phyloP scores from a whole-genome alignment of 805 yeast species.

The Hanseniaspora vineae region DNA sequence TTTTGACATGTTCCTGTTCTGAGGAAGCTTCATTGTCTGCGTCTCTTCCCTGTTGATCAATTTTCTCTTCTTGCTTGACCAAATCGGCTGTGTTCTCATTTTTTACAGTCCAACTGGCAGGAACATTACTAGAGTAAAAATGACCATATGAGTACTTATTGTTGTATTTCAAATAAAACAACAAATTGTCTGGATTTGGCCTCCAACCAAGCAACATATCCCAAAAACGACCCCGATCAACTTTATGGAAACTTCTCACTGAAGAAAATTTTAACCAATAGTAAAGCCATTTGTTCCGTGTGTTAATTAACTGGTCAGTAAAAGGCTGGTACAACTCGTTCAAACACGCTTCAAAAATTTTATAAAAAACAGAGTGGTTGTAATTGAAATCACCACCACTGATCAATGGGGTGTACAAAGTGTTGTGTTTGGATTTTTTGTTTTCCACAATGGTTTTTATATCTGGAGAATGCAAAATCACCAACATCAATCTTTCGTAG shows the following conservation, averaged over 20 bases:
- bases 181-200: constrained; percentile 23
- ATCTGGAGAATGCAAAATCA: constrained; percentile 62
- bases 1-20: constrained; percentile 1
- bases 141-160: constrained; percentile 18
- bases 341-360: constrained; percentile 46
- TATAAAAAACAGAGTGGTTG: constrained; percentile 32
- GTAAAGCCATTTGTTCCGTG: constrained; percentile 68
- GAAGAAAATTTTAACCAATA: constrained; percentile 96
- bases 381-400: constrained; percentile 24
- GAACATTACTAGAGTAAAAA: constrained; percentile 11
- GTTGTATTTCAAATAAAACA: constrained; percentile 24
- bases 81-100: background rate
- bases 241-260: constrained; percentile 67
- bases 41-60: background rate
- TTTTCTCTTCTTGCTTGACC: background rate
- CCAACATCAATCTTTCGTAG: constrained; percentile 64
- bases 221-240: constrained; percentile 83
- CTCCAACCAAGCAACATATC: constrained; percentile 77
- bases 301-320: constrained; percentile 65
- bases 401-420: constrained; percentile 20
- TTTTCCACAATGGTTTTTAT: constrained; percentile 20
- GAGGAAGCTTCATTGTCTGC: background rate
- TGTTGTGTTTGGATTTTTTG: constrained; percentile 6
- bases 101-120: constrained; percentile 1
- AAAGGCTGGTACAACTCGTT: constrained; percentile 71